Conservation (phyloP, 1,139 yeast species). For the Diutina scorzettiae region DNA sequence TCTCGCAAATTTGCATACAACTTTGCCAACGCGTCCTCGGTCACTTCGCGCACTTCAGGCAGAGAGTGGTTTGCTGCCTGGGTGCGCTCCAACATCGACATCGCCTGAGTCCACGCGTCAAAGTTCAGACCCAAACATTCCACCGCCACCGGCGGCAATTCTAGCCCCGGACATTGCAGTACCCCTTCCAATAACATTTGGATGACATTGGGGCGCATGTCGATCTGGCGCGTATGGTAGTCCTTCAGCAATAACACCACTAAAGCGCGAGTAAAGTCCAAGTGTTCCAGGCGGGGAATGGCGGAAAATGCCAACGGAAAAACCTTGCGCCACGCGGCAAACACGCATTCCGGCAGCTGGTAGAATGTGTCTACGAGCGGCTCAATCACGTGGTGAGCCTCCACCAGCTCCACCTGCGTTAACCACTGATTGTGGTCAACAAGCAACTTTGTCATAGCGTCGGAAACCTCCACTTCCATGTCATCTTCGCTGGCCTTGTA, state of each 20-base stretch:
- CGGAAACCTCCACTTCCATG: slow-evolving; percentile 13
- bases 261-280: slow-evolving; percentile 71
- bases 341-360: slow-evolving; percentile 69
- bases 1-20: slow-evolving; percentile 82
- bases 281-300: slow-evolving; percentile 66
- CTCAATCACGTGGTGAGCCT: slow-evolving; percentile 46
- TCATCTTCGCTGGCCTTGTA: slow-evolving; percentile 13
- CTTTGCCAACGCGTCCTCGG: slow-evolving; percentile 84
- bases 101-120: slow-evolving; percentile 86
- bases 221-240: slow-evolving; percentile 82
- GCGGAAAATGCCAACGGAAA: slow-evolving; percentile 74
- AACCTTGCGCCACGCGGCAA: slow-evolving; percentile 71
- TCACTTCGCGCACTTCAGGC: slow-evolving; percentile 69
- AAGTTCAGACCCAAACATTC: slow-evolving; percentile 82
- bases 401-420: slow-evolving; percentile 27
- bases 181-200: slow-evolving; percentile 77
- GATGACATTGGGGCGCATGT: slow-evolving; percentile 77
- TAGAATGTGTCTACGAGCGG: slow-evolving; percentile 79
- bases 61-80: slow-evolving; percentile 50
- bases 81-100: slow-evolving; percentile 67
- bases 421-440: slow-evolving; percentile 42
- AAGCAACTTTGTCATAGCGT: slow-evolving; percentile 26
- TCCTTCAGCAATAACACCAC: slow-evolving; percentile 79
- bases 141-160: slow-evolving; percentile 88
- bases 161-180: slow-evolving; percentile 58